A percentile compares a stretch with the other conserved stretches of the same genome.
Conservation (phyloP, 2,329 filamentous ascomycete genomes). For the Chalara sp. region DNA sequence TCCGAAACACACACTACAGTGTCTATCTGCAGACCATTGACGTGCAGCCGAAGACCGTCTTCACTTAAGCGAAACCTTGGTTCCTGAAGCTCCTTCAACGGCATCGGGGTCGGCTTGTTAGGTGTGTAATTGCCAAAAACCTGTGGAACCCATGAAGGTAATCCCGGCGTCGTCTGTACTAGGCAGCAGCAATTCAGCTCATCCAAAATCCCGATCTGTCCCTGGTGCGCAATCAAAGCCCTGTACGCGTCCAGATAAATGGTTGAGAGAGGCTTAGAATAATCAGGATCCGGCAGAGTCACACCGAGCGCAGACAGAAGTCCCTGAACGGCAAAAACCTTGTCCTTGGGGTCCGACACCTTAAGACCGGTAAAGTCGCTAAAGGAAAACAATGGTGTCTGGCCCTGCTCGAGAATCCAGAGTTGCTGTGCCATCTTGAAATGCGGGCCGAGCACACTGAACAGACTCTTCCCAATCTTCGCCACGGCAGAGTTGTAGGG, state of each 20-base stretch:
- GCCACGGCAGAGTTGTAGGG: not conserved
- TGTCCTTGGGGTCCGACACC: slow-evolving; percentile 1
- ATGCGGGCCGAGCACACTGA: not conserved
- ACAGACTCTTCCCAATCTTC: slow-evolving; percentile 1
- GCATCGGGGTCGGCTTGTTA: not conserved
- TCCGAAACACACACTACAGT: slow-evolving; percentile 1
- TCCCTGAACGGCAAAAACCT: slow-evolving; percentile 2
- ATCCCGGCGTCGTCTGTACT: not conserved
- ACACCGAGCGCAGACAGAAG: slow-evolving; percentile 2
- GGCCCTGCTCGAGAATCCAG: not conserved
- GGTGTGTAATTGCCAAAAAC: not conserved
- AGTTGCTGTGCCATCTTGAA: slow-evolving; percentile 2
- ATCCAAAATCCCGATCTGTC: not conserved
- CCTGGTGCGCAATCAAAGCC: slow-evolving; percentile 1
- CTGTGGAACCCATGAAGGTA: slow-evolving; percentile 2
- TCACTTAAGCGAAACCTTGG: slow-evolving; percentile 1
- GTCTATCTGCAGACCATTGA: slow-evolving; percentile 1
- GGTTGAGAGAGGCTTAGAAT: slow-evolving; percentile 1
- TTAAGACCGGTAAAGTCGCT: slow-evolving; percentile 1
- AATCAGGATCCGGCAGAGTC: slow-evolving; percentile 1
- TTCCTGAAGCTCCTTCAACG: slow-evolving; percentile 1
- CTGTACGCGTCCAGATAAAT: slow-evolving; percentile 1
- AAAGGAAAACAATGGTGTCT: slow-evolving; percentile 1
- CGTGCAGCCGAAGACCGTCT: slow-evolving; percentile 1
- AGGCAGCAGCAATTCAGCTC: slow-evolving; percentile 2